Evolutionary conservation across 352 stramenopile species (phyloP), one percentile per base, ranked within the genome.

Genomic region (Globisporangium viniferum): DNA sequence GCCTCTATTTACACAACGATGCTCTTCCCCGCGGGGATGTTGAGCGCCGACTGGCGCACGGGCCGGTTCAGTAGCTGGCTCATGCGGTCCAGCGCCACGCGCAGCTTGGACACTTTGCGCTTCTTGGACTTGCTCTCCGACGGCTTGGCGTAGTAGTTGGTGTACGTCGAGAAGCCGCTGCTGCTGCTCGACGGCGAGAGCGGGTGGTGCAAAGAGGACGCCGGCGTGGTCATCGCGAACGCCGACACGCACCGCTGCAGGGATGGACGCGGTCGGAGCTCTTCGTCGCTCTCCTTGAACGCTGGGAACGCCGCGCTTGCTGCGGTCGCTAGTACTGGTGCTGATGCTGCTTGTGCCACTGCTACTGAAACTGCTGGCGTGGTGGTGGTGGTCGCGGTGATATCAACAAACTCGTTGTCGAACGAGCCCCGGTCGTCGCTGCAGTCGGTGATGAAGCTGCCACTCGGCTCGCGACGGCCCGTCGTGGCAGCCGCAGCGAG

Each of bases 51-150:
- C 66, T 86, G 85, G n/a, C 85, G 82, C 55, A 93, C 85, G 7
- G 85, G 85, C 5, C 82, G 78, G 69, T 93, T 90, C 31, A 93
- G 77, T 63, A 93, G 73, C 59, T 90, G 76, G 69, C 88, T 89
- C 61, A 92, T 80, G 63, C 82, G 82, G 69, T 87, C 77, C 61
- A 92, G 66, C 41, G 81, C 79, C 48, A 82, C 68, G 49, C 90
- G 83, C 58, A 91, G 76, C 71, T 79, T 86, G 27, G 82, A 91
- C 5, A 88, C 75, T 75, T 90, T 90, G 69, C 79, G 80, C 69
- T 86, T 86, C 72, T 79, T 87, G n/a, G 74, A 70, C 55, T 73
- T 69, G 22, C 44, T 58, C 12, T 63, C 57, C 12, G 75, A 64
- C 54, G 70, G 68, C 41, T 63, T 51, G 27, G 36, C 36, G 44